Evolutionary conservation across 345 rosid species (phyloP), one percentile per base, ranked within the genome.

Genomic region (Erucastrum elatum): DNA sequence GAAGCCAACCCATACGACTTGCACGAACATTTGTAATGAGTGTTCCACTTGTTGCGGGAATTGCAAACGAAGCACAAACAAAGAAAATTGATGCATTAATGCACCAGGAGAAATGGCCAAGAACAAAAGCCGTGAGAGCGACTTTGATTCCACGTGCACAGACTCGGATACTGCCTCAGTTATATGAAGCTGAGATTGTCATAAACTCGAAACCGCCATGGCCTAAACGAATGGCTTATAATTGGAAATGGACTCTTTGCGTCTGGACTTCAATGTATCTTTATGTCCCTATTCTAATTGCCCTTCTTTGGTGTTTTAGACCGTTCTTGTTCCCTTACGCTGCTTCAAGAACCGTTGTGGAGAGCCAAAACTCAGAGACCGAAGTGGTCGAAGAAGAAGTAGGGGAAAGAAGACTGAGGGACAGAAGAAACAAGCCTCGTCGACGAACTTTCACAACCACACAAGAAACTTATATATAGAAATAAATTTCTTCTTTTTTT

Each of bases 201-300:
- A 53, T 91, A 49, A 83, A 77, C 16, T 91, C 96, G 0, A 82
- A 78, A 76, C 87, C 87, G 6, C 96, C 98, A 0, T 89, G 90
- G 97, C 11, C 68, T 3, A 94, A 85, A 85, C 75, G 84, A 66
- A 25, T 93, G 44, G 74, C 91, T 61, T 85, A 76, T 75, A 86
- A 88, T 33, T 95, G 97, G 99, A 90, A 83, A 75, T 95, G 94
- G 97, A 90, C 93, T 7, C 69, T 88, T n/a, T 88, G 74, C 39
- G 90, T 89, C 1, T 95, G 94, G 97, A 70, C 84, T 16, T 86
- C 94, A 1, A 46, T 93, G 37, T 81, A 82, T 39, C 67, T 87
- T 2, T 93, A 83, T 82, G 39, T 81, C 1, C 29, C 61, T 37
- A 64, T 89, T 26, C 75, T 94, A 10, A n/a, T 49, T 6, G 8